phyloP scores from a whole-genome alignment of 345 rosid species.

The Salix viminalis region DNA sequence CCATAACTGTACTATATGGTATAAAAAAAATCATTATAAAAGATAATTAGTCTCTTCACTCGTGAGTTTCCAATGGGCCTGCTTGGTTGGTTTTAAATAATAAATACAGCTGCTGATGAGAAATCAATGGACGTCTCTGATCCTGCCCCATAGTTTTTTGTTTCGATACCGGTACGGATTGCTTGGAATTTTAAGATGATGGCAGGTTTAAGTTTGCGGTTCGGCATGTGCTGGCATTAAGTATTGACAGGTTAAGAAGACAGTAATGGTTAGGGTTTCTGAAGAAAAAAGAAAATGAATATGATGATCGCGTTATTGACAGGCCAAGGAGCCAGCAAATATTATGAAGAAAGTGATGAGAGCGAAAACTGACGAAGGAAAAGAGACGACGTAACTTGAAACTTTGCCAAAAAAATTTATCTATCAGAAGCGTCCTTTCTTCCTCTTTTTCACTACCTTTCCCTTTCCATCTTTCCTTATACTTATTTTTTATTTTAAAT shows the following conservation, averaged over 20 bases:
- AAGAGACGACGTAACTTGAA: too few relatives aligned
- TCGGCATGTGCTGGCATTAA: too few relatives aligned
- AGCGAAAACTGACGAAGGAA: neutral
- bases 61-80: too few relatives aligned
- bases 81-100: too few relatives aligned
- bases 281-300: neutral
- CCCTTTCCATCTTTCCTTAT: too few relatives aligned
- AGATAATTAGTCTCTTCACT: neutral
- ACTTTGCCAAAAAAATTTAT: neutral
- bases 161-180: neutral
- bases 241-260: too few relatives aligned
- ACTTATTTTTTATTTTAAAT: too few relatives aligned
- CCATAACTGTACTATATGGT: neutral
- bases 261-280: neutral
- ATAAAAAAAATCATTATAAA: neutral
- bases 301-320: neutral
- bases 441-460: too few relatives aligned
- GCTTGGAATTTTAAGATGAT: neutral
- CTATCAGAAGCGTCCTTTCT: neutral
- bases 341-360: neutral
- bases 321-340: neutral
- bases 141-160: neutral
- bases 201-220: too few relatives aligned
- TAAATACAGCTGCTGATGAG: neutral
- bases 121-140: neutral